These are phyloP conservation scores for Botrytis tulipae DNA, from an alignment of 2,329 filamentous ascomycete species.

Conservation along the genomic window DNA sequence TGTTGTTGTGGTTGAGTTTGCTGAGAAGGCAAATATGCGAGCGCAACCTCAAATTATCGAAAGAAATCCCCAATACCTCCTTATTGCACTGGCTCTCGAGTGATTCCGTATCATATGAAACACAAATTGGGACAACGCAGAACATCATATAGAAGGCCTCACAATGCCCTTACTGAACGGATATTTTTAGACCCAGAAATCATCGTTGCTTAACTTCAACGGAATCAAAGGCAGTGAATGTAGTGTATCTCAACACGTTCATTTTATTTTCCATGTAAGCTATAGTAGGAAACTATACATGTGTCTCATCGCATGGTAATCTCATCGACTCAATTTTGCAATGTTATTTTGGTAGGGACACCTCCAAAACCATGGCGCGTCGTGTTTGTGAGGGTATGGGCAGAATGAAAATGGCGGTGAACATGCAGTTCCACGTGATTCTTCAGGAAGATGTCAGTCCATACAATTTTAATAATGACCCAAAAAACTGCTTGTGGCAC, in stretches of 20 bases:
- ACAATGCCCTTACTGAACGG: neutral
- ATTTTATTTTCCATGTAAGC: neutral
- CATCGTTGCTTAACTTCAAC: neutral
- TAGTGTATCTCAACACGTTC: neutral
- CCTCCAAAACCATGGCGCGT: neutral
- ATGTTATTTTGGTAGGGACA: neutral
- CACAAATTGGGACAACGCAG: neutral
- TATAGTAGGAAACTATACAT: neutral
- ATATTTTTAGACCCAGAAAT: neutral
- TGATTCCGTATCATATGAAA: neutral
- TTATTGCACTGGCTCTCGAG: neutral
- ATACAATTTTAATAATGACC: neutral
- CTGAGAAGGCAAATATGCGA: neutral
- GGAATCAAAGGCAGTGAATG: neutral
- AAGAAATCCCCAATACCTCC: neutral
- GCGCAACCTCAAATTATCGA: neutral
- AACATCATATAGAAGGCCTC: neutral
- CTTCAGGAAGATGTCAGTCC: neutral
- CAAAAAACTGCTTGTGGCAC: neutral
- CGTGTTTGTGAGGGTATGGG: neutral
- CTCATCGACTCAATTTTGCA: neutral
- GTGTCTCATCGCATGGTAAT: neutral
- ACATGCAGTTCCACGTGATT: neutral
- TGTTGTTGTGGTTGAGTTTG: neutral
- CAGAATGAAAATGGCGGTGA: neutral